These are phyloP conservation scores for Phaffia australis DNA, from an alignment of 768 basidiomycete genomes.

Conservation along the genomic window DNA sequence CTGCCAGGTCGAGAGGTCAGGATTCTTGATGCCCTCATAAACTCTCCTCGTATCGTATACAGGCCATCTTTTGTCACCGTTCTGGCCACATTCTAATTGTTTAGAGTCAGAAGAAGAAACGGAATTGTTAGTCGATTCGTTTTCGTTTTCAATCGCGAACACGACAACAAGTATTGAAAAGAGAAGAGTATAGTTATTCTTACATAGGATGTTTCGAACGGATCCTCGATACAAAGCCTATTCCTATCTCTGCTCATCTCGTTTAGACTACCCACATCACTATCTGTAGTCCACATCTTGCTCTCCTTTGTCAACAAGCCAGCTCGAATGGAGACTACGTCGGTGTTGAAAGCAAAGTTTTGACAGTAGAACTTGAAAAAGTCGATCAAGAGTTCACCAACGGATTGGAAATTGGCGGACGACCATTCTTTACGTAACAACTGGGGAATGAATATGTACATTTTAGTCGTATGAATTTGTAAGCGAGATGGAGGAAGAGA, in stretches of 20 bases:
- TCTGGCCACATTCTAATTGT: slow-evolving; percentile 65
- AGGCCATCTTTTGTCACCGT: slow-evolving; percentile 94
- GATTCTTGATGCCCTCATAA: slow-evolving; percentile 88
- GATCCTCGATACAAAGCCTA: slow-evolving; percentile 96
- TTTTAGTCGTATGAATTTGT: too few relatives aligned
- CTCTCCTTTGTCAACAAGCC: slow-evolving; percentile 78
- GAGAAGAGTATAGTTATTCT: background rate
- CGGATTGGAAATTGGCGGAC: slow-evolving; percentile 81
- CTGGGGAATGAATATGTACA: too few relatives aligned
- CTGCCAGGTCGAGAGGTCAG: slow-evolving; percentile 67
- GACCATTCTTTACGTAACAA: slow-evolving; percentile 80
- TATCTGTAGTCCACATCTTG: slow-evolving; percentile 93
- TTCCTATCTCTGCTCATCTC: slow-evolving; percentile 64
- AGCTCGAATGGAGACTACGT: slow-evolving; percentile 79
- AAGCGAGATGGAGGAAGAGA: too few relatives aligned
- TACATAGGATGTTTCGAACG: slow-evolving; percentile 79
- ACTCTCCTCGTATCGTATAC: slow-evolving; percentile 97
- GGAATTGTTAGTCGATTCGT: background rate
- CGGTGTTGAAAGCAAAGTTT: slow-evolving; percentile 82
- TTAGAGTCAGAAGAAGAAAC: background rate
- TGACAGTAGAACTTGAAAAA: slow-evolving; percentile 95
- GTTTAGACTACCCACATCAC: slow-evolving; percentile 40
- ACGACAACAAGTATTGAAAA: background rate
- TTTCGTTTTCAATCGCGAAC: background rate
- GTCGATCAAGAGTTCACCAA: slow-evolving; percentile 90